phyloP scores from a whole-genome alignment of 1,284 basidiomycete species.

The Pterula multifida region DNA sequence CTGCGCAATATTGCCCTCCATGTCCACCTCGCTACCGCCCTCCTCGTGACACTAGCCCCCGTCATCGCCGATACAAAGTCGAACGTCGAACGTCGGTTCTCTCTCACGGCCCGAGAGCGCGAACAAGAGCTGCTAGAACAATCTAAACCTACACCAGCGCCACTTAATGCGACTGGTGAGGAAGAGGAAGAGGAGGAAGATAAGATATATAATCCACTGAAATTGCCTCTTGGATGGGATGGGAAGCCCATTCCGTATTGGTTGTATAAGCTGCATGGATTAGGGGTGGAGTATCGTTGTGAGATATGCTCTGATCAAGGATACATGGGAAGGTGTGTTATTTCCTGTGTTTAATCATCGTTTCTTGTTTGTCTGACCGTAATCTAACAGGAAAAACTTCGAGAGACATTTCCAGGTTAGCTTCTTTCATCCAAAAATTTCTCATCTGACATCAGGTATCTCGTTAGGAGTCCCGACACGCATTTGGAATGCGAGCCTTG shows the following conservation, averaged over 20 bases:
- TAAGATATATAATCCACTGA: conserved; percentile 94
- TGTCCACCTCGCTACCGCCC: conserved; percentile 57
- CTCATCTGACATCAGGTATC: neutral
- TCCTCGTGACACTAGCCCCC: conserved; percentile 56
- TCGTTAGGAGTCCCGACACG: conserved; percentile 78
- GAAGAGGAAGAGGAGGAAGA: conserved; percentile 90
- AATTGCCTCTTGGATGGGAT: conserved; percentile 96
- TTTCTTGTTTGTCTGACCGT: conserved; percentile 7
- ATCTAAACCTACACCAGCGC: conserved; percentile 39
- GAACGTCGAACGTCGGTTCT: conserved; percentile 93
- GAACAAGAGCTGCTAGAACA: conserved; percentile 89
- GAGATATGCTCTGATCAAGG: conserved; percentile 96
- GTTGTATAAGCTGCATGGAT: conserved; percentile 95
- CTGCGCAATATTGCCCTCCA: conserved; percentile 60
- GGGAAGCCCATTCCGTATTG: conserved; percentile 98
- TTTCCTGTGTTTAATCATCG: conserved; percentile 2
- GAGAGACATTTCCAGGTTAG: conserved; percentile 81
- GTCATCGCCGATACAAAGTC: conserved; percentile 82
- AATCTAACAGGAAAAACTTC: conserved; percentile 69
- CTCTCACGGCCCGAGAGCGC: conserved; percentile 91
- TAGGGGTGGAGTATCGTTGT: conserved; percentile 95
- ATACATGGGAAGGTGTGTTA: conserved; percentile 81
- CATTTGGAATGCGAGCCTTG: conserved; percentile 96
- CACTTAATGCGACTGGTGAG: conserved; percentile 20
- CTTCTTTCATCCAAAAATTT: conserved; percentile 7